phyloP scores from a whole-genome alignment of 2,329 filamentous ascomycete species.

The Thelonectria discophora region DNA sequence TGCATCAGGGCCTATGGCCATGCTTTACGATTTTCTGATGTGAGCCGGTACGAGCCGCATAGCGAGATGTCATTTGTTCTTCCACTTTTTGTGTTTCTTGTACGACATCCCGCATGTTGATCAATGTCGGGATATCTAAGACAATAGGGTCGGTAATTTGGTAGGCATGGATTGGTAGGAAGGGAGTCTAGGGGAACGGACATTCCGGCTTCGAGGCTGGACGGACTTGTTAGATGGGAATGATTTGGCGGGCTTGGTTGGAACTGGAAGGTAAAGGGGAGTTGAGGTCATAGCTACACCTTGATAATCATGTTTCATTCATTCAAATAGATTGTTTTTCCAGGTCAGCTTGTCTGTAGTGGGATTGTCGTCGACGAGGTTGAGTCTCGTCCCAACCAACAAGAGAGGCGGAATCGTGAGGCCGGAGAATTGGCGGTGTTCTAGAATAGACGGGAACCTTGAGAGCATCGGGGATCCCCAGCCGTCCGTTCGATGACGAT shows the following conservation, averaged over 20 bases:
- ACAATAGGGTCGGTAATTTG: conserved; percentile 1
- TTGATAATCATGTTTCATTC: too few relatives aligned
- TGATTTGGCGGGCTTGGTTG: not conserved
- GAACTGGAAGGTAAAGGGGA: not conserved
- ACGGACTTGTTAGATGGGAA: conserved; percentile 17
- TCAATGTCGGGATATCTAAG: not conserved
- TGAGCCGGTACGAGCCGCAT: conserved; percentile 26
- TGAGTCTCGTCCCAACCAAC: not conserved
- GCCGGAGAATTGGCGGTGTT: conserved; percentile 21
- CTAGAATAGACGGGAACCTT: conserved; percentile 13
- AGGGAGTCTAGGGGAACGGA: conserved; percentile 4
- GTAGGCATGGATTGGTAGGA: conserved; percentile 11
- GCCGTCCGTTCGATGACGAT: conserved; percentile 16
- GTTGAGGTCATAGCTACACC: not conserved
- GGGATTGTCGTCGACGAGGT: conserved; percentile 2
- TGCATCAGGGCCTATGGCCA: conserved; percentile 32
- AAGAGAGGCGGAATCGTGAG: not conserved
- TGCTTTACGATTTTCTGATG: conserved; percentile 35
- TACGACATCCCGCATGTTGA: conserved; percentile 9
- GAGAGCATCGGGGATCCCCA: conserved; percentile 2
- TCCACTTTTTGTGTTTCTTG: conserved; percentile 6
- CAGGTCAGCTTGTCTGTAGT: too few relatives aligned
- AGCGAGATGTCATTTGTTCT: conserved; percentile 18
- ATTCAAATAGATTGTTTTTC: too few relatives aligned
- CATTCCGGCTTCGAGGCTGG: conserved; percentile 7